phyloP scores from a whole-genome alignment of 768 basidiomycete genomes.

The Galerina sulciceps region DNA sequence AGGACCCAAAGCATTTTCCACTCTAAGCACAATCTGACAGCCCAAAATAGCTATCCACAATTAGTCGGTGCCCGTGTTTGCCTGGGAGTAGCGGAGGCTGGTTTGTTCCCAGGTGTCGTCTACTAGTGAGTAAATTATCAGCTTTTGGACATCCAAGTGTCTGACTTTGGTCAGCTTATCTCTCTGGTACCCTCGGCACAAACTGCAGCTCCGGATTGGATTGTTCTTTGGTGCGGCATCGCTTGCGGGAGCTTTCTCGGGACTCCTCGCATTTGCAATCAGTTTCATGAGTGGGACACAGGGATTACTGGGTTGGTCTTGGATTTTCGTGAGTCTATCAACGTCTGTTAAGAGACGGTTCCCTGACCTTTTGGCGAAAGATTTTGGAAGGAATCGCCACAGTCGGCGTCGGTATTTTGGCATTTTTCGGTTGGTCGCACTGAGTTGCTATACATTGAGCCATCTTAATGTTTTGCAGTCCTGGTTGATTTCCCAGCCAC shows the following conservation, averaged over 20 bases:
- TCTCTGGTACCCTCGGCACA: conserved; percentile 70
- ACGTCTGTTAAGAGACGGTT: neutral
- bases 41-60: conserved; percentile 54
- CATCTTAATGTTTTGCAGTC: conserved; percentile 35
- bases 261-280: conserved; percentile 59
- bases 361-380: conserved; percentile 29
- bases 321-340: conserved; percentile 59
- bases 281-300: conserved; percentile 51
- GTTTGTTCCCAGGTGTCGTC: conserved; percentile 73
- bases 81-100: conserved; percentile 71
- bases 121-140: conserved; percentile 57
- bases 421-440: conserved; percentile 47
- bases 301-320: conserved; percentile 62
- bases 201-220: conserved; percentile 61
- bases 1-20: conserved; percentile 5
- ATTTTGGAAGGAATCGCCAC: conserved; percentile 71
- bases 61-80: conserved; percentile 60
- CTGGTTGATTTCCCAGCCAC: conserved; percentile 66
- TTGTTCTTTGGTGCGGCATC: conserved; percentile 71
- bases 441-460: neutral
- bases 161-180: conserved; percentile 47
- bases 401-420: conserved; percentile 55
- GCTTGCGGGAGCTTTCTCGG: conserved; percentile 66
- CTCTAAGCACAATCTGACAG: neutral
- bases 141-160: neutral